phyloP scores from a whole-genome alignment of 495 filamentous ascomycete species.

The Penicillium herquei region DNA sequence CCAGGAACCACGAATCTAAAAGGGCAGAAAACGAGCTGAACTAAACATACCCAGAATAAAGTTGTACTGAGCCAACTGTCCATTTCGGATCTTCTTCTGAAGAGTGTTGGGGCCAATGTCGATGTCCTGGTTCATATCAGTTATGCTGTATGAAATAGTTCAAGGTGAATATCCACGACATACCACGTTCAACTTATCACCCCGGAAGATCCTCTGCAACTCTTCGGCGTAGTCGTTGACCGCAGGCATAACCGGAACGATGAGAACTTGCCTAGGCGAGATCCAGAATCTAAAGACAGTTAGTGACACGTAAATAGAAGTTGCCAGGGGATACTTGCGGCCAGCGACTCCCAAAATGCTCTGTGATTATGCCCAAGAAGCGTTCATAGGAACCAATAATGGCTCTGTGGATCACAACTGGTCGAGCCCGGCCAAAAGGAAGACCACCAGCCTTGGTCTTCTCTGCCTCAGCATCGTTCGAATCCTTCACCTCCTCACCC shows the following conservation, averaged over 20 bases:
- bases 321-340: no score
- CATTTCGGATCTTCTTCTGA: conserved; percentile 92
- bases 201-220: conserved; percentile 57
- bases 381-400: conserved; percentile 93
- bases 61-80: conserved; percentile 86
- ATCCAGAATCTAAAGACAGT: conserved; percentile 71
- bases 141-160: no score
- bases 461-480: conserved; percentile 34
- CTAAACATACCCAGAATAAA: conserved; percentile 60
- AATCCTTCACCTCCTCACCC: conserved; percentile 17
- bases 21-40: neutral
- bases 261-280: conserved; percentile 84
- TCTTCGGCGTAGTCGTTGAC: conserved; percentile 85
- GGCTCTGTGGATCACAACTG: conserved; percentile 96
- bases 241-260: conserved; percentile 86
- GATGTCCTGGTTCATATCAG: neutral
- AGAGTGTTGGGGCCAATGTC: conserved; percentile 89
- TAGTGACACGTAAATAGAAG: no score
- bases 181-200: conserved; percentile 71
- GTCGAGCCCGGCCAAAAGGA: conserved; percentile 74
- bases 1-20: neutral
- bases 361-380: conserved; percentile 88
- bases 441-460: conserved; percentile 31
- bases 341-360: conserved; percentile 98
- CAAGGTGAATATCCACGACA: conserved; percentile 28